Evolutionary conservation across 192 early-diverging fungal genomes (phyloP), one percentile per base, ranked within the genome.

Genomic region (Entomortierella parvispora): DNA sequence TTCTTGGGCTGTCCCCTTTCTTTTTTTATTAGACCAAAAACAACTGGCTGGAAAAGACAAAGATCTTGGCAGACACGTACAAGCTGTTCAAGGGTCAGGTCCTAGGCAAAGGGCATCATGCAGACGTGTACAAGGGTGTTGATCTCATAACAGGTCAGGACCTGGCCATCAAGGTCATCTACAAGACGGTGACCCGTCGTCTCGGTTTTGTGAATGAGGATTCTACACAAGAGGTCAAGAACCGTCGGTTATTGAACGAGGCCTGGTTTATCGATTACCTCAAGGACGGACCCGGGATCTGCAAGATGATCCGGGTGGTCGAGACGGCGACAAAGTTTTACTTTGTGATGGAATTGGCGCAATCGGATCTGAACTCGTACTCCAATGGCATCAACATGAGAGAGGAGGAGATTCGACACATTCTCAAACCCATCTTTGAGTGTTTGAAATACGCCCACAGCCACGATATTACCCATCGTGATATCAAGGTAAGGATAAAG

Each of bases 311-410:
- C 12, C 53, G 74, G 14, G 74, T 77, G 26, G 66, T 77, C 26
- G 74, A 77, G 29, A 77, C 74, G 3, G 50, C 74, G 2, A 68
- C 74, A 2, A 77, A 77, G 46, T 77, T 77, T 31, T 77, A 77
- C 34, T 77, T 77, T 54, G 74, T 77, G 15, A 77, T 77, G 74
- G 74, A 77, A 47, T 47, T 77, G 26, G 74, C 74, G 0, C 74
- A 77, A 15, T 77, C 74, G 20, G 74, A 77, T 22, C 49, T 77
- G 37, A 77, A 77, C 58, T 77, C 74, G 31, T 77, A 77, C 49
- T 77, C 74, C 1, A 77, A 77, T 31, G 74, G 74, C 1, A 77
- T 68, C 33, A 68, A 77, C 48, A 77, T 77, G 74, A 65, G 74
- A 25, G 74, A 77, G 47, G 74, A 77, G 20, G 74, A 77, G 49